Conservation (phyloP, 1,284 basidiomycete genomes). For the Cutaneotrichosporon mucoides region DNA sequence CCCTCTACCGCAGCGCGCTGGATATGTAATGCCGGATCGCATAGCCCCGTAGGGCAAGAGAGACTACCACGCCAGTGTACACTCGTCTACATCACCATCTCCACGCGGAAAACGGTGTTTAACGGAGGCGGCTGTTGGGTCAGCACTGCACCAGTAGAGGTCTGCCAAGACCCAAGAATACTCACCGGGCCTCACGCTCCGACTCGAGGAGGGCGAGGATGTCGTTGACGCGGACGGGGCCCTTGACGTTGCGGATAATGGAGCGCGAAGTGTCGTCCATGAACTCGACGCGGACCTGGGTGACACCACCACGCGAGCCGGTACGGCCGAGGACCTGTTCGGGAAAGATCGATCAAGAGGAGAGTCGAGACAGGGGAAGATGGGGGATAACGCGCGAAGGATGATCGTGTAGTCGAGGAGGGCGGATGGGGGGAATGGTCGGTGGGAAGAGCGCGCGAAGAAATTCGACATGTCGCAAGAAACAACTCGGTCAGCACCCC, state of each 20-base stretch:
- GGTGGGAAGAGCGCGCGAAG: neutral
- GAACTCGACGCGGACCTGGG: constrained; percentile 99
- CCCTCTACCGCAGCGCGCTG: neutral
- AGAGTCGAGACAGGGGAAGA: neutral
- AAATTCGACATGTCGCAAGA: neutral
- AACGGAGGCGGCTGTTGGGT: constrained; percentile 24
- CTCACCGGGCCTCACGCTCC: constrained; percentile 99
- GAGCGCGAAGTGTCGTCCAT: constrained; percentile 95
- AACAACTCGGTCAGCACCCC: neutral
- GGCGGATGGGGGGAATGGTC: neutral
- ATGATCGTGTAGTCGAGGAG: neutral
- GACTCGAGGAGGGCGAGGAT: constrained; percentile 96
- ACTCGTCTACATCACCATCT: constrained; percentile 22
- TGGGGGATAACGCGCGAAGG: neutral
- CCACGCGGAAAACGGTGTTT: constrained; percentile 9
- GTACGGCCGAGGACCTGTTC: constrained; percentile 92
- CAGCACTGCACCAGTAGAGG: neutral
- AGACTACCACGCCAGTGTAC: constrained; percentile 25
- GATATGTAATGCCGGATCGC: constrained; percentile 25
- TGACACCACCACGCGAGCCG: constrained; percentile 98
- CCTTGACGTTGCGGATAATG: constrained; percentile 99
- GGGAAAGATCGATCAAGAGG: neutral
- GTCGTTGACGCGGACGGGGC: constrained; percentile 93
- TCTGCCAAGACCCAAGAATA: constrained; percentile 25
- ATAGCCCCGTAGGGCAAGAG: constrained; percentile 16